Evolutionary conservation across 2,329 filamentous ascomycete genomes (phyloP), one percentile per base, ranked within the genome.

Genomic region (Sarocladiaceae sp.): DNA sequence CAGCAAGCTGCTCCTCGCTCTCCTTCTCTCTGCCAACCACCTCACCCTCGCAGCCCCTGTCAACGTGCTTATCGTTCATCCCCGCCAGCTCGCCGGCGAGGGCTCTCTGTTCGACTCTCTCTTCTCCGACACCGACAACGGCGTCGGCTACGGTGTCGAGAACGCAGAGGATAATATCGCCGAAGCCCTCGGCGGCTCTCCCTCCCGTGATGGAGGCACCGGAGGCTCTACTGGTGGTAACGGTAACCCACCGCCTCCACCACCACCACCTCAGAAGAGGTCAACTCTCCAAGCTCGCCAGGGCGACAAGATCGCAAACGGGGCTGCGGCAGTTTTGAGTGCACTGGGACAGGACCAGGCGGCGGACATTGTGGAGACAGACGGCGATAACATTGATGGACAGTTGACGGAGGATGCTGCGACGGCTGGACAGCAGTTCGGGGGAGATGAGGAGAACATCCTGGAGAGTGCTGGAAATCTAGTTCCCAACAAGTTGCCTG

Each of bases 261-360:
- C 26, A n/a, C 26, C 26, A 9, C 26, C 26, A 9, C 9, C 26
- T 9, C 26, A 29, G 9, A n/a, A 9, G 26, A 19, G 33, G 16
- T 33, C 31, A 44, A 45, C 24, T n/a, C 24, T 26, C 18, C 5
- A 18, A 10, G 9, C 16, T 12, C 42, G 46, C 18, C 46, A 48
- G 43, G 43, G 43, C 29, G 46, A 48, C 43, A 48, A 48, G 43
- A 43, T 48, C 13, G 43, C 46, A 13, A 48, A 48, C 23, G 43
- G 46, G 6, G 46, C 46, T 12, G 35, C 27, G 18, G 31, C 13
- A 5, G 4, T 45, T 6, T 29, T 48, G 11, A 45, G 29, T n/a
- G 43, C 46, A 6, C 20, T 26, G n/a, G 34, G 39, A 6, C 21
- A 20, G 6, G 16, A 13, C 18, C n/a, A 10, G 12, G 27, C n/a